Evolutionary conservation across 2,329 filamentous ascomycete species (phyloP).

Genomic region (Aspergillus arachidicola): DNA sequence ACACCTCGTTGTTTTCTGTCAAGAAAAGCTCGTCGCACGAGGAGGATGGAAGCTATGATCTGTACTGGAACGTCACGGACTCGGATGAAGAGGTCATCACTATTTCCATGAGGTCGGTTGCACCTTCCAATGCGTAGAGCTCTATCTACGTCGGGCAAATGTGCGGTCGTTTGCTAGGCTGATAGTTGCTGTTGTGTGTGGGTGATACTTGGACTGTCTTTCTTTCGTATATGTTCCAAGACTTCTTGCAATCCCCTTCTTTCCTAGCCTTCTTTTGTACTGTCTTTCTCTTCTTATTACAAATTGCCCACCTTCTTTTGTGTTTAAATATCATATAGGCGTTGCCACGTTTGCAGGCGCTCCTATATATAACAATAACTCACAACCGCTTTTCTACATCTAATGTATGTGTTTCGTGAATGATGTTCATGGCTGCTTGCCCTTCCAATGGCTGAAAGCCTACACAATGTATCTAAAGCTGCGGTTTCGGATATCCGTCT

Average conservation of each 20-base stretch:
- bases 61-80: slow-evolving; percentile 18
- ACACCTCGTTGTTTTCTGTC: slow-evolving; percentile 16
- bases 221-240: no score
- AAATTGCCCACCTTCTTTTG: background rate
- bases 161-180: background rate
- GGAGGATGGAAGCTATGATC: slow-evolving; percentile 11
- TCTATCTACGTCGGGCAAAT: background rate
- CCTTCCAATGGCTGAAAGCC: background rate
- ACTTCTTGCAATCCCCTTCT: no score
- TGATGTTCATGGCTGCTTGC: background rate
- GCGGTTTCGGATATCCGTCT: slow-evolving; percentile 24
- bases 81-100: slow-evolving; percentile 10
- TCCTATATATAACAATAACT: background rate
- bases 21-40: slow-evolving; percentile 8
- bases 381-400: background rate
- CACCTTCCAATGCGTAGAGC: slow-evolving; percentile 8
- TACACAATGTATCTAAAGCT: slow-evolving; percentile 25
- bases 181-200: background rate
- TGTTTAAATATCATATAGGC: background rate
- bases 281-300: background rate
- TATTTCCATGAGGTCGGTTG: slow-evolving; percentile 15
- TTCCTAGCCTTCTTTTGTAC: background rate
- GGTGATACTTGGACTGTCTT: background rate
- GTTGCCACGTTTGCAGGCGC: no score
- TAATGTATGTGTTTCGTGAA: background rate